Percentiles rank a stretch among this genome's conserved stretches.
phyloP scores from a whole-genome alignment of 208 protist genomes.

The Wallacemonas sp. region DNA sequence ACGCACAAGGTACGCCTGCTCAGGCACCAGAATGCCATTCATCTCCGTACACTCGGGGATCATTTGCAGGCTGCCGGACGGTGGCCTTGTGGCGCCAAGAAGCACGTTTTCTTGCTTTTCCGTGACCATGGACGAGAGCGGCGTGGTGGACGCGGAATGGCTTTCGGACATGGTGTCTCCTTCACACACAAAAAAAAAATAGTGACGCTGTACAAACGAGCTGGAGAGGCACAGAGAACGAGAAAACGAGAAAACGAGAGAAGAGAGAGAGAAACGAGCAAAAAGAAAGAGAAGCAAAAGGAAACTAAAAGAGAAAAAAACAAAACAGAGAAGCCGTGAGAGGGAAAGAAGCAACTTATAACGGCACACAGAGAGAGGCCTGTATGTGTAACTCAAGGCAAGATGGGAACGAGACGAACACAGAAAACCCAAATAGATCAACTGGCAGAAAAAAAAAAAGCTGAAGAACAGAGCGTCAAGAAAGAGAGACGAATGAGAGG shows the following conservation, averaged over 20 bases:
- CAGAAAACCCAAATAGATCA: too few relatives aligned
- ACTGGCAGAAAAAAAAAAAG: too few relatives aligned
- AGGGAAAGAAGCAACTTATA: too few relatives aligned
- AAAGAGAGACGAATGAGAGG: too few relatives aligned
- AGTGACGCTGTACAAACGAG: too few relatives aligned
- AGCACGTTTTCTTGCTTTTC: background rate
- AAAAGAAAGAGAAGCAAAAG: background rate
- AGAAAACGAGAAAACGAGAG: slow-evolving; percentile 7
- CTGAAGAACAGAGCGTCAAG: too few relatives aligned
- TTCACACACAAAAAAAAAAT: too few relatives aligned
- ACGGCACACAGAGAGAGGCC: too few relatives aligned
- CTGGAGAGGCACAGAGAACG: too few relatives aligned
- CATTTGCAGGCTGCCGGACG: slow-evolving; percentile 1
- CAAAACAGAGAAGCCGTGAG: too few relatives aligned
- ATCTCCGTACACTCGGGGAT: background rate
- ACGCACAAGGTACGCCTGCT: slow-evolving; percentile 17
- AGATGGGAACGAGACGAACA: too few relatives aligned
- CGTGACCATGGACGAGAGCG: background rate
- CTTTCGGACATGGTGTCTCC: background rate
- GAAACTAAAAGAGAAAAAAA: slow-evolving; percentile 2
- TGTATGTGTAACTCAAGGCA: too few relatives aligned
- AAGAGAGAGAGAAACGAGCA: background rate
- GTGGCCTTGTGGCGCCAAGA: slow-evolving; percentile 1
- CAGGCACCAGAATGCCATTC: slow-evolving; percentile 8
- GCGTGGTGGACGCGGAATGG: background rate